Evolutionary conservation across 371 early-diverging fungal species (phyloP).

Genomic region (Mucor lusitanicus): DNA sequence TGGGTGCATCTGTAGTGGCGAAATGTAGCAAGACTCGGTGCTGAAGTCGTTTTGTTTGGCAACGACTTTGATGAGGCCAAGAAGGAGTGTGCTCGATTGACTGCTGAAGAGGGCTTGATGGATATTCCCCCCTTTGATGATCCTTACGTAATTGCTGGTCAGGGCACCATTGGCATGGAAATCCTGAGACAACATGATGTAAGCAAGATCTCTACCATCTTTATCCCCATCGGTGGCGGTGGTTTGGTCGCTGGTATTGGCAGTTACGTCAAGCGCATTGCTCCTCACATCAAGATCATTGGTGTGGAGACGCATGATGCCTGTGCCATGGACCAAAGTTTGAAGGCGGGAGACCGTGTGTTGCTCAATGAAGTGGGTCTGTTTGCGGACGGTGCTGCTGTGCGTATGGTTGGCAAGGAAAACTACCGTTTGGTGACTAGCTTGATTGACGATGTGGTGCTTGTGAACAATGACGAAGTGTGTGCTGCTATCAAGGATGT

Average conservation of each 20-base stretch:
- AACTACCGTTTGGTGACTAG: slow-evolving; percentile 74
- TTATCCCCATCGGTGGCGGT: slow-evolving; percentile 93
- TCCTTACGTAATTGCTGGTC: slow-evolving; percentile 97
- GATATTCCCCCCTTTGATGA: slow-evolving; percentile 97
- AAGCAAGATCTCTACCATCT: slow-evolving; percentile 81
- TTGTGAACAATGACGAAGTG: slow-evolving; percentile 93
- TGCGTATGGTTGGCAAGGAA: slow-evolving; percentile 88
- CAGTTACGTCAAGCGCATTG: slow-evolving; percentile 86
- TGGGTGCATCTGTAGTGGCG: slow-evolving; percentile 70
- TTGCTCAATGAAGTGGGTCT: slow-evolving; percentile 83
- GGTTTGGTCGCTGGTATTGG: slow-evolving; percentile 92
- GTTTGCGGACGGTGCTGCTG: slow-evolving; percentile 97
- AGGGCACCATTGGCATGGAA: slow-evolving; percentile 96
- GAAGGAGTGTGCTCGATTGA: slow-evolving; percentile 74
- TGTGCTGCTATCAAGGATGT: slow-evolving; percentile 98
- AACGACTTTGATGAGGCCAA: slow-evolving; percentile 95
- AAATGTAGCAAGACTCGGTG: slow-evolving; percentile 92
- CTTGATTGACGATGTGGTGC: slow-evolving; percentile 81
- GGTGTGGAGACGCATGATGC: slow-evolving; percentile 94
- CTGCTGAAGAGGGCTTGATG: slow-evolving; percentile 69
- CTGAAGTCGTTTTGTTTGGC: slow-evolving; percentile 84
- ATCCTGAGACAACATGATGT: slow-evolving; percentile 79
- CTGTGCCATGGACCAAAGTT: slow-evolving; percentile 84
- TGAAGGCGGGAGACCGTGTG: slow-evolving; percentile 65
- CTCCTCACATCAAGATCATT: slow-evolving; percentile 82